These are phyloP conservation scores for Voacanga thouarsii DNA, from an alignment of 257 asterid species.

Conservation along the genomic window DNA sequence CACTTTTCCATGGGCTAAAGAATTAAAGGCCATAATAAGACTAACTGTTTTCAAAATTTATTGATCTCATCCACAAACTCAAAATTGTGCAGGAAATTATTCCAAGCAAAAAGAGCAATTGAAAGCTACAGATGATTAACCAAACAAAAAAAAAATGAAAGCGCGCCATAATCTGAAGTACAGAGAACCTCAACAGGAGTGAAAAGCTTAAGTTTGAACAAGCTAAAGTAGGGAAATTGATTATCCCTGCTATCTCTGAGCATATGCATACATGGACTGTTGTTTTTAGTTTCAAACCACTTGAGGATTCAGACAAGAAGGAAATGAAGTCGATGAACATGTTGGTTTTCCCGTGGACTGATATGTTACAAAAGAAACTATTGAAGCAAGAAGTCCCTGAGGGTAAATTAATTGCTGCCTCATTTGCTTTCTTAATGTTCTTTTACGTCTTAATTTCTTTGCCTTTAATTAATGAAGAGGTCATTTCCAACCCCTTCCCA, in stretches of 20 bases:
- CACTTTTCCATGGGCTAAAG: no score
- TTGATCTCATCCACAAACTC: no score
- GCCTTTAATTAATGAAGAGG: neutral
- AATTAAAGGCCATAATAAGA: no score
- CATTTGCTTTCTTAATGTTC: neutral
- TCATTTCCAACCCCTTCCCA: no score
- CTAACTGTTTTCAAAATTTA: no score
- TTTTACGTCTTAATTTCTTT: neutral
- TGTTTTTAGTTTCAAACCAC: constrained; percentile 68
- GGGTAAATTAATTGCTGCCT: constrained; percentile 35
- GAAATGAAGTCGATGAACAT: constrained; percentile 65
- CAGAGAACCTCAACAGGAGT: no score
- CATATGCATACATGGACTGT: constrained; percentile 77
- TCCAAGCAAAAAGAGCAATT: no score
- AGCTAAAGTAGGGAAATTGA: constrained; percentile 59
- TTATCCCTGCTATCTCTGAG: constrained; percentile 87
- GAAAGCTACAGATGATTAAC: no score
- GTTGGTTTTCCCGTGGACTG: constrained; percentile 90
- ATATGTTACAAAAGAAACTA: constrained; percentile 78
- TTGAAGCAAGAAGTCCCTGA: constrained; percentile 38
- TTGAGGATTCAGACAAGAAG: constrained; percentile 53
- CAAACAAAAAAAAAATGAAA: no score
- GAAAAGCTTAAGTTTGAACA: no score
- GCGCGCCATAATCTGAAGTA: no score
- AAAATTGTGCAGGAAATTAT: no score